A percentile compares a stretch with the other conserved stretches of the same genome.
phyloP scores from a whole-genome alignment of 2,329 filamentous ascomycete genomes.

The Macrophomina tecta region DNA sequence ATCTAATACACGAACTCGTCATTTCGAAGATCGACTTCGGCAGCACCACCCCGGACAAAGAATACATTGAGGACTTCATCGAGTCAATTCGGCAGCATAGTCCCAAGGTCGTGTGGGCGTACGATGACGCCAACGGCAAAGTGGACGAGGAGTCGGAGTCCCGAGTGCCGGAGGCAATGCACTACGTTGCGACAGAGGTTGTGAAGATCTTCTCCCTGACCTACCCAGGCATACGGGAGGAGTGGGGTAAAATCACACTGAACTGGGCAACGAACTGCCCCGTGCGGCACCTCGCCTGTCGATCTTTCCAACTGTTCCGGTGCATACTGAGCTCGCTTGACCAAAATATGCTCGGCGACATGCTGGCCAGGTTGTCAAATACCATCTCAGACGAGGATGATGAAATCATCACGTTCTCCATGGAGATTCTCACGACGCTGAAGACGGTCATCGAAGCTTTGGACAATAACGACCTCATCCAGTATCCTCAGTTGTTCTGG shows the following conservation, averaged over 20 bases:
- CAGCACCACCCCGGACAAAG: slow-evolving; percentile 68
- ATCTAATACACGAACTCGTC: slow-evolving; percentile 94
- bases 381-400: slow-evolving; percentile 93
- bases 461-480: slow-evolving; percentile 76
- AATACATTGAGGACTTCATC: slow-evolving; percentile 83
- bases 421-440: slow-evolving; percentile 95
- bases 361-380: slow-evolving; percentile 93
- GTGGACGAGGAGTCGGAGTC: slow-evolving; percentile 71
- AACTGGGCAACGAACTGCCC: slow-evolving; percentile 98
- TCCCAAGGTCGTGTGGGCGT: slow-evolving; percentile 85
- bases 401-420: slow-evolving; percentile 95
- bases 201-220: slow-evolving; percentile 83
- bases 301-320: slow-evolving; percentile 96
- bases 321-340: slow-evolving; percentile 91
- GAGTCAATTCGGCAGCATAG: slow-evolving; percentile 87
- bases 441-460: slow-evolving; percentile 90
- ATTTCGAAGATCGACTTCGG: slow-evolving; percentile 75
- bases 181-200: slow-evolving; percentile 79
- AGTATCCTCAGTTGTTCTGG: slow-evolving; percentile 98
- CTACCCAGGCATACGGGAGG: slow-evolving; percentile 84
- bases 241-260: slow-evolving; percentile 88
- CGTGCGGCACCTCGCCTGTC: slow-evolving; percentile 90
- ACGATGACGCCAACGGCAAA: slow-evolving; percentile 88
- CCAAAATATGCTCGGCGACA: slow-evolving; percentile 93
- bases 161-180: slow-evolving; percentile 88